phyloP scores from a whole-genome alignment of 345 rosid species.

The Eutrema heterophyllum region DNA sequence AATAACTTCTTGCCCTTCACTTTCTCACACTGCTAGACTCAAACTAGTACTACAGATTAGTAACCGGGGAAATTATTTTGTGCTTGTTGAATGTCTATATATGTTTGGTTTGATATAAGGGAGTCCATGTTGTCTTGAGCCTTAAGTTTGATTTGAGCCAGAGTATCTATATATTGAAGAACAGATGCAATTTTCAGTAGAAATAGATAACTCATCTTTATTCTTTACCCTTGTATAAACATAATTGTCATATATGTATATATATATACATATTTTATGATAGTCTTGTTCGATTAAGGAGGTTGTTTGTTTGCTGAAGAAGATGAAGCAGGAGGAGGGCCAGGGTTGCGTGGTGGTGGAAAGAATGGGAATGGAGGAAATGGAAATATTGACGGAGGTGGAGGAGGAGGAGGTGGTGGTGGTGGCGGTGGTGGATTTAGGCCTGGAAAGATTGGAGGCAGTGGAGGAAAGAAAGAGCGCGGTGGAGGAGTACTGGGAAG shows the following conservation, averaged over 20 bases:
- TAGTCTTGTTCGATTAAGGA: slow-evolving; percentile 7
- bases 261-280: background rate
- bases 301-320: slow-evolving; percentile 14
- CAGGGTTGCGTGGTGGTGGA: slow-evolving; percentile 38
- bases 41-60: too few relatives aligned
- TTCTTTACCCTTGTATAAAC: slow-evolving; percentile 20
- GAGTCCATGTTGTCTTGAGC: too few relatives aligned
- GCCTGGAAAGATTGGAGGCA: slow-evolving; percentile 34
- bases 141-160: too few relatives aligned
- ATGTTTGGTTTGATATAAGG: too few relatives aligned
- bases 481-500: slow-evolving; percentile 25
- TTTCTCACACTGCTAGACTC: background rate
- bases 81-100: too few relatives aligned
- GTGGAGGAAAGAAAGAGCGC: slow-evolving; percentile 24
- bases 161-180: background rate
- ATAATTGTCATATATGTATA: slow-evolving; percentile 5
- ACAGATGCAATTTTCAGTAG: background rate
- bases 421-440: slow-evolving; percentile 24
- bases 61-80: too few relatives aligned
- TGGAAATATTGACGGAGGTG: slow-evolving; percentile 31
- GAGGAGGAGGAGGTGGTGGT: slow-evolving; percentile 24
- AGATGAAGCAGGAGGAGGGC: slow-evolving; percentile 43
- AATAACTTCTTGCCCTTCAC: background rate
- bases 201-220: slow-evolving; percentile 10
- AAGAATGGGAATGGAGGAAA: slow-evolving; percentile 41